phyloP scores from a whole-genome alignment of 2,329 filamentous ascomycete genomes.

The Talaromyces sp. region DNA sequence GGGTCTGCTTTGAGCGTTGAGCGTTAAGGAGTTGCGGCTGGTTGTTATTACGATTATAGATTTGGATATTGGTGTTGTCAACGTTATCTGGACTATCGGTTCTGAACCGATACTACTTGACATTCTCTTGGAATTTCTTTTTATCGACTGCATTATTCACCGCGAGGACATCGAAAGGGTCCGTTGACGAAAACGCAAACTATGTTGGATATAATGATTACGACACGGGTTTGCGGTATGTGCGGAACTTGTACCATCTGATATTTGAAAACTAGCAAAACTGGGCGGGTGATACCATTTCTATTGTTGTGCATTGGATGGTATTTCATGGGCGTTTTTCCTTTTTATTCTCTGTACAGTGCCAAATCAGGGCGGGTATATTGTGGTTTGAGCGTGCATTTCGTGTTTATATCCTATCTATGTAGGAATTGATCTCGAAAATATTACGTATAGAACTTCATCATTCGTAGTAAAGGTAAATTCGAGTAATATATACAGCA shows the following conservation, averaged over 20 bases:
- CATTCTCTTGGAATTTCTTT: neutral
- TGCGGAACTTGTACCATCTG: slow-evolving; percentile 12
- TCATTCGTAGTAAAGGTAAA: neutral
- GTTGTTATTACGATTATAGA: slow-evolving; percentile 5
- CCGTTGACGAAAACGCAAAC: neutral
- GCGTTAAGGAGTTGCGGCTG: slow-evolving; percentile 1
- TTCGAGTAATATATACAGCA: neutral
- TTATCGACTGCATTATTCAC: neutral
- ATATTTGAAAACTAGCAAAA: neutral
- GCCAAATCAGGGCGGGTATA: slow-evolving; percentile 6
- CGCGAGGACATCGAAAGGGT: neutral
- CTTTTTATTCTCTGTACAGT: slow-evolving; percentile 7
- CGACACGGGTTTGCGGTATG: neutral
- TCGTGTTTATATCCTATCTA: slow-evolving; percentile 1
- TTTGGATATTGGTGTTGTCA: slow-evolving; percentile 2
- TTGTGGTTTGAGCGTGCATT: slow-evolving; percentile 15
- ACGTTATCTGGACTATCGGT: neutral
- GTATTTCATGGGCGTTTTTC: slow-evolving; percentile 9
- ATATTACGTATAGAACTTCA: neutral
- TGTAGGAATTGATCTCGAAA: neutral
- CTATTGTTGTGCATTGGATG: slow-evolving; percentile 12
- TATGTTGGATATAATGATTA: neutral
- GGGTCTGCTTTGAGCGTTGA: neutral
- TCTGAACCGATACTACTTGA: neutral
- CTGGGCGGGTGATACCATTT: slow-evolving; percentile 13